Percentiles rank a stretch among this genome's conserved stretches.
Evolutionary conservation across 306 rosid genomes (phyloP).

Genomic region (Rosa lucieae): DNA sequence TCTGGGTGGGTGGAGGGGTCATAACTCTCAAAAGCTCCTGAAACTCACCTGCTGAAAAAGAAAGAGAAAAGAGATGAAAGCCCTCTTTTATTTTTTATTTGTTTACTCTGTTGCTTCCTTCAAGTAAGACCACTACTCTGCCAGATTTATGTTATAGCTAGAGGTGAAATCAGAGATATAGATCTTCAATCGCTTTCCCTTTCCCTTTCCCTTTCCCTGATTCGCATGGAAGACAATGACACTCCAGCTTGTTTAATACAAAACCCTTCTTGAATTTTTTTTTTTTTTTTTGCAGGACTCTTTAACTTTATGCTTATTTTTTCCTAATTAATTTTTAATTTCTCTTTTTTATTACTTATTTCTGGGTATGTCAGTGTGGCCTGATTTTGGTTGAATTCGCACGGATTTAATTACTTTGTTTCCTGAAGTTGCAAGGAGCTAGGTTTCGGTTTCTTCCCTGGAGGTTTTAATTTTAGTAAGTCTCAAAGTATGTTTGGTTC

Average conservation of each 20-base stretch:
- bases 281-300: conserved; percentile 34
- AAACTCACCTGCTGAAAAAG: conserved; percentile 16
- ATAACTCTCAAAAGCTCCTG: conserved; percentile 7
- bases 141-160: conserved; percentile 48
- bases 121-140: conserved; percentile 21
- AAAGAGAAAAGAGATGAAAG: conserved; percentile 6
- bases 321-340: no score
- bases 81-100: background rate
- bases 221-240: conserved; percentile 73
- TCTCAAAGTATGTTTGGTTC: conserved; percentile 3
- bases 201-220: conserved; percentile 59
- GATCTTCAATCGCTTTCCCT: conserved; percentile 63
- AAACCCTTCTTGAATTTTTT: conserved; percentile 35
- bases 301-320: background rate
- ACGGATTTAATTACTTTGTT: background rate
- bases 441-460: background rate
- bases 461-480: background rate
- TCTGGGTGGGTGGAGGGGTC: background rate
- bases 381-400: background rate
- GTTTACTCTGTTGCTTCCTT: conserved; percentile 22
- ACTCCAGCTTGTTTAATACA: background rate
- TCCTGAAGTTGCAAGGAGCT: background rate
- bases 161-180: conserved; percentile 31
- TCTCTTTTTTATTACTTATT: background rate
- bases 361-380: conserved; percentile 2